Evolutionary conservation across 495 filamentous ascomycete species (phyloP).

Genomic region (Parathielavia appendiculata): DNA sequence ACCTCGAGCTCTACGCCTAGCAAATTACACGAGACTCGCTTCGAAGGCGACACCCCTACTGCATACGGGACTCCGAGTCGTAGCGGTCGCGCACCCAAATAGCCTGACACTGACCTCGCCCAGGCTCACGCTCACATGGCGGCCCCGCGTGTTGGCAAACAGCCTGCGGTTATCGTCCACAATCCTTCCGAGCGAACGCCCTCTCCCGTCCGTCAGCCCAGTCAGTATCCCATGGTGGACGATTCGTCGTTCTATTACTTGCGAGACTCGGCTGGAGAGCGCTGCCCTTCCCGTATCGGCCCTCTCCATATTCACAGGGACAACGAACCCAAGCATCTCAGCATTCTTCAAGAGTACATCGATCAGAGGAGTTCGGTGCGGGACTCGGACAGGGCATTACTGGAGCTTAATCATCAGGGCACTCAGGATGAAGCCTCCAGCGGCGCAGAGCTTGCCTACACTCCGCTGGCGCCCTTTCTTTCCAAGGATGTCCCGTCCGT

Average conservation of each 20-base stretch:
- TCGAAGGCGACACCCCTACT: neutral
- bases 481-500: neutral
- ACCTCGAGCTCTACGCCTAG: slow-evolving; percentile 6
- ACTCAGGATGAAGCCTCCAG: neutral
- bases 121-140: slow-evolving; percentile 11
- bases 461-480: slow-evolving; percentile 21
- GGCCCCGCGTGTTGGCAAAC: neutral
- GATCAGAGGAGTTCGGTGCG: slow-evolving; percentile 13
- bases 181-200: neutral
- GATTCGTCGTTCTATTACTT: slow-evolving; percentile 28
- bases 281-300: slow-evolving; percentile 17
- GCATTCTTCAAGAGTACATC: slow-evolving; percentile 26
- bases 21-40: slow-evolving; percentile 4
- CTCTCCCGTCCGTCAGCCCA: slow-evolving; percentile 5
- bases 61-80: neutral
- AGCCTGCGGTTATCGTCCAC: slow-evolving; percentile 7
- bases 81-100: neutral
- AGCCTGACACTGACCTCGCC: slow-evolving; percentile 16
- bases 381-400: slow-evolving; percentile 4
- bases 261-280: slow-evolving; percentile 13
- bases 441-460: slow-evolving; percentile 15
- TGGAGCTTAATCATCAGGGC: neutral
- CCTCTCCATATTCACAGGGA: slow-evolving; percentile 28
- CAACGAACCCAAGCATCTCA: slow-evolving; percentile 13
- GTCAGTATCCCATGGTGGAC: neutral